Percentiles rank a stretch among this genome's conserved stretches.
Conservation (phyloP, 306 rosid species). For the Amphicarpaea edgeworthii region DNA sequence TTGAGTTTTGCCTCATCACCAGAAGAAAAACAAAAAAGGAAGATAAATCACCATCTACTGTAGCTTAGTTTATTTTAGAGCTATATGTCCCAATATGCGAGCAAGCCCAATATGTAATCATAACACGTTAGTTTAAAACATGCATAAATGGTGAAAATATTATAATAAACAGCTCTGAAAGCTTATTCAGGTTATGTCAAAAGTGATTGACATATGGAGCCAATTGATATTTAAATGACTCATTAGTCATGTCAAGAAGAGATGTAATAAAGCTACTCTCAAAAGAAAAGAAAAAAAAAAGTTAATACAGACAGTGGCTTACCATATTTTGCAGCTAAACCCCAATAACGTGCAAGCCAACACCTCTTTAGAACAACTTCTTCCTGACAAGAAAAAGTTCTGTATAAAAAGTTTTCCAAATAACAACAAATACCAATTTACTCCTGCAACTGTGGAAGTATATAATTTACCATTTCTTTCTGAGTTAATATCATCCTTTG, state of each 20-base stretch:
- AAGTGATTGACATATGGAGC: slow-evolving; percentile 17
- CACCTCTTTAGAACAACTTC: slow-evolving; percentile 99
- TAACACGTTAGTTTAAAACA: slow-evolving; percentile 23
- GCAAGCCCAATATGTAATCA: not conserved
- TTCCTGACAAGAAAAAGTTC: slow-evolving; percentile 67
- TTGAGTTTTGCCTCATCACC: slow-evolving; percentile 23
- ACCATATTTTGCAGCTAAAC: slow-evolving; percentile 92
- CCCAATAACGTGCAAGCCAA: slow-evolving; percentile 99
- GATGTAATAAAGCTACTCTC: slow-evolving; percentile 16
- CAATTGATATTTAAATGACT: slow-evolving; percentile 34
- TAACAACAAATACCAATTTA: slow-evolving; percentile 35
- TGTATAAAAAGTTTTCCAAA: slow-evolving; percentile 39
- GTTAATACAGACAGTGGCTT: slow-evolving; percentile 36
- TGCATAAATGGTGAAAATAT: slow-evolving; percentile 19
- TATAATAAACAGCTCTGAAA: slow-evolving; percentile 18
- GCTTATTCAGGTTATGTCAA: not conserved
- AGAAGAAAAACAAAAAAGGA: slow-evolving; percentile 33
- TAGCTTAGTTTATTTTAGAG: slow-evolving; percentile 33
- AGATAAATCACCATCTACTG: slow-evolving; percentile 22
- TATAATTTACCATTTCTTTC: slow-evolving; percentile 95
- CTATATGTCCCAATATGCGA: not conserved
- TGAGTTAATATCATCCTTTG: slow-evolving; percentile 97
- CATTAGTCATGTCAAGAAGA: slow-evolving; percentile 27
- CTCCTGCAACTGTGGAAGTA: slow-evolving; percentile 36
- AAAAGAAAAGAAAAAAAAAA: slow-evolving; percentile 30